Percentiles rank a stretch among this genome's conserved stretches.
These are phyloP conservation scores for Triticum timopheevii DNA, from an alignment of 176 grass and related monocot genomes.

Conservation along the genomic window DNA sequence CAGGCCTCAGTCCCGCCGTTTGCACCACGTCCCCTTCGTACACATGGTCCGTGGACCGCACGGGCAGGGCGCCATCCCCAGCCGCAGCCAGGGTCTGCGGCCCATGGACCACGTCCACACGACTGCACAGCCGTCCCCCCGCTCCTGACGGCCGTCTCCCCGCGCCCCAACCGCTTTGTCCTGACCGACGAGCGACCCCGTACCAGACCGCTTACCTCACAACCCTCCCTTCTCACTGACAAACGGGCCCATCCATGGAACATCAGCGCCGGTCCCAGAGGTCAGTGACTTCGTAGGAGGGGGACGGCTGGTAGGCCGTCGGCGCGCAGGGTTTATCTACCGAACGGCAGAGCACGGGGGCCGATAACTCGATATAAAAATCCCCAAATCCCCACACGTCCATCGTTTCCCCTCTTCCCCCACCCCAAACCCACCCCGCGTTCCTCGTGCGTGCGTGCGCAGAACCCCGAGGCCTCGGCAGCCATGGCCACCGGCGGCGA, in stretches of 20 bases:
- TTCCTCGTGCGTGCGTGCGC: neutral
- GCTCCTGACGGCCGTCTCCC: neutral
- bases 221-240: rapidly evolving
- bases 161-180: neutral
- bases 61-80: rapidly evolving
- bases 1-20: slow-evolving; percentile 27
- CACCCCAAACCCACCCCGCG: no score
- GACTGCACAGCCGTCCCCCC: neutral
- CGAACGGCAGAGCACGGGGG: no score
- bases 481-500: slow-evolving; percentile 29
- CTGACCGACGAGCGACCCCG: neutral
- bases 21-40: rapidly evolving
- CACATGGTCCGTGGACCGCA: neutral
- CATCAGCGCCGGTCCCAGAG: neutral
- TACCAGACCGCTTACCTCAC: neutral
- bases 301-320: rapidly evolving
- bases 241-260: rapidly evolving
- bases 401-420: neutral
- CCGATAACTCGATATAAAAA: neutral
- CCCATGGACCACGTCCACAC: neutral
- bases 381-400: slow-evolving; percentile 23
- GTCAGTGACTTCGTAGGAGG: rapidly evolving
- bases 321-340: neutral
- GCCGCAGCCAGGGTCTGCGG: rapidly evolving
- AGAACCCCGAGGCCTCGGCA: neutral